Percentiles rank a stretch among this genome's conserved stretches.
Evolutionary conservation across 441 rosid species (phyloP).

Genomic region (Theobroma grandiflorum): DNA sequence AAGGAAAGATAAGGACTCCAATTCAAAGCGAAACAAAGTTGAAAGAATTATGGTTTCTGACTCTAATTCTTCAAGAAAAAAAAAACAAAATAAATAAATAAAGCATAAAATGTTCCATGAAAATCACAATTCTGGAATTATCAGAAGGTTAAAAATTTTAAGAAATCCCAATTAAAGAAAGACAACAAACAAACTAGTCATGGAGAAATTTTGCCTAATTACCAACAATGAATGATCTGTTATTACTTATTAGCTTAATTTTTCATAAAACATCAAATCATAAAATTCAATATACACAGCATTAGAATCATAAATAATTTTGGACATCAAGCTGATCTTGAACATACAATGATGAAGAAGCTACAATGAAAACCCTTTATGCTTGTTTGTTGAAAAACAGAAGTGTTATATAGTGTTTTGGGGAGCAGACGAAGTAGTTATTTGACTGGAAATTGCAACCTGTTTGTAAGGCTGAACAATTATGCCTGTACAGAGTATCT

Average conservation of each 20-base stretch:
- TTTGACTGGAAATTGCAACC: neutral
- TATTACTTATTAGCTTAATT: neutral
- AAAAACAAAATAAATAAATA: too few species aligned
- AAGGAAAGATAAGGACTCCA: neutral
- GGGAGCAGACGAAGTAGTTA: neutral
- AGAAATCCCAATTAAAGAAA: neutral
- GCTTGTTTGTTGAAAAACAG: neutral
- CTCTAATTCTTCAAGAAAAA: neutral
- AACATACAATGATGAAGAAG: neutral
- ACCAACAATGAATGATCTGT: neutral
- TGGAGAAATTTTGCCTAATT: too few species aligned
- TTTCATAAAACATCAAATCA: neutral
- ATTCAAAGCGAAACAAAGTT: neutral
- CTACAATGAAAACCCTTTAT: neutral
- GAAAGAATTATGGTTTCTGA: neutral
- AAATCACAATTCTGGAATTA: neutral
- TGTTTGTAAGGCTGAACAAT: neutral
- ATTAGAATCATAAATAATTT: too few species aligned
- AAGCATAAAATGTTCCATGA: neutral
- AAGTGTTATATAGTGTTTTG: neutral
- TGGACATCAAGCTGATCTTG: neutral
- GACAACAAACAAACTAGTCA: neutral
- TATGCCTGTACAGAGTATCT: neutral
- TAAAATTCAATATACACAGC: neutral
- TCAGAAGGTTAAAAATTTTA: neutral